Percentiles rank a stretch among this genome's conserved stretches.
Conservation (phyloP, 2,329 filamentous ascomycete genomes). For the Talaromyces atroroseus region DNA sequence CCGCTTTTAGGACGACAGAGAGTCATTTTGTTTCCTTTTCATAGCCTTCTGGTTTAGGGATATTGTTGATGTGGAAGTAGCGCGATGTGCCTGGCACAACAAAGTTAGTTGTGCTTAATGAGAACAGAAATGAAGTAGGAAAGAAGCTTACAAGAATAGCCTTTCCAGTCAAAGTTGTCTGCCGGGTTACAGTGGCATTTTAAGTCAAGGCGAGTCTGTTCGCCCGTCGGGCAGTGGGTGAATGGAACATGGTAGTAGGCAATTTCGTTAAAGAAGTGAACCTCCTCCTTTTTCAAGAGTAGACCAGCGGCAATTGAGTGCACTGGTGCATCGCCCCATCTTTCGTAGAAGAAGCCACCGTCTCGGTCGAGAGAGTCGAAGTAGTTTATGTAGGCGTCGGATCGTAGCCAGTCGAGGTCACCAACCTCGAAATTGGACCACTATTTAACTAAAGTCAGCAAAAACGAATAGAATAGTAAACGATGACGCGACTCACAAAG, state of each 20-base stretch:
- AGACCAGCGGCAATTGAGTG: constrained; percentile 93
- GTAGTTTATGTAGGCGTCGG: constrained; percentile 81
- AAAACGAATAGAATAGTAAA: background rate
- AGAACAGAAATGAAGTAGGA: background rate
- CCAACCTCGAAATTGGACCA: constrained; percentile 99
- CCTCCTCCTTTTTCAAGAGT: constrained; percentile 83
- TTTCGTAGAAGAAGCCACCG: constrained; percentile 97
- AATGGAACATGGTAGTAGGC: constrained; percentile 98
- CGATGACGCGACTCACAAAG: constrained; percentile 60
- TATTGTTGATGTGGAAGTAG: constrained; percentile 76
- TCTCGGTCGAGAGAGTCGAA: constrained; percentile 83
- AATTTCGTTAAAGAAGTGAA: constrained; percentile 99
- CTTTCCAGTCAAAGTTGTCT: constrained; percentile 99
- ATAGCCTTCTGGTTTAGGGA: constrained; percentile 80
- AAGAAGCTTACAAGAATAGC: constrained; percentile 76
- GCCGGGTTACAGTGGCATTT: constrained; percentile 93
- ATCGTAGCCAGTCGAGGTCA: constrained; percentile 87
- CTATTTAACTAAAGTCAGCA: constrained; percentile 39
- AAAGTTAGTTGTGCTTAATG: background rate
- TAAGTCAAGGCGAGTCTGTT: constrained; percentile 74
- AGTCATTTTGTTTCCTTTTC: constrained; percentile 59
- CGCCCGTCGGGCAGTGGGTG: constrained; percentile 90
- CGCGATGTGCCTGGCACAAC: constrained; percentile 65
- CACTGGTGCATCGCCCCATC: constrained; percentile 95
- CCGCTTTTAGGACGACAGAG: constrained; percentile 19